Conservation (phyloP, 2,329 filamentous ascomycete species). For the Alternaria ethzedia region DNA sequence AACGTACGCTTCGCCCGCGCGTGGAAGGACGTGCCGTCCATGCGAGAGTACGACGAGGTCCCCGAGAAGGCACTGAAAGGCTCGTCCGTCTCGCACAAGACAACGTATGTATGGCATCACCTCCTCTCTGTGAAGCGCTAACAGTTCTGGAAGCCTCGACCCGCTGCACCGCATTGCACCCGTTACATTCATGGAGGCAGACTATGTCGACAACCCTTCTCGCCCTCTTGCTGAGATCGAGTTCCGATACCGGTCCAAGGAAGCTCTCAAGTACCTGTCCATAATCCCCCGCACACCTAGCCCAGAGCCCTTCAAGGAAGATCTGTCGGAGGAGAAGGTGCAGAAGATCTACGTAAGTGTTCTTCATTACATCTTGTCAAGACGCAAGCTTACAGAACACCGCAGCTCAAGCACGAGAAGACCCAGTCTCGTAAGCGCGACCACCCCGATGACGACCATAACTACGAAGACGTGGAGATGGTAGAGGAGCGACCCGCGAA, state of each 20-base stretch:
- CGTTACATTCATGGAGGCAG: neutral
- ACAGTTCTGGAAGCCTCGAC: neutral
- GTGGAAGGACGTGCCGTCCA: neutral
- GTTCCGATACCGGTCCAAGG: conserved; percentile 25
- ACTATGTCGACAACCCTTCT: neutral
- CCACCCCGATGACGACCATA: neutral
- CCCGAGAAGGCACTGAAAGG: conserved; percentile 14
- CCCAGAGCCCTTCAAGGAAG: conserved; percentile 14
- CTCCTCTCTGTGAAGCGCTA: neutral
- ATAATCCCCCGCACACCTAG: conserved; percentile 31
- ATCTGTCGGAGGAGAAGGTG: neutral
- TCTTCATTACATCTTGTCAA: neutral
- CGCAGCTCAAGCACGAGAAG: neutral
- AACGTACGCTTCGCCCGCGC: neutral
- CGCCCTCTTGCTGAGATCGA: conserved; percentile 18
- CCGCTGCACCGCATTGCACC: neutral
- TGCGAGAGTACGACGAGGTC: neutral
- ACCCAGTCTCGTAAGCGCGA: conserved; percentile 1
- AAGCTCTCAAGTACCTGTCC: conserved; percentile 31
- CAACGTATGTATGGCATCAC: neutral
- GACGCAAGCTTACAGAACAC: neutral
- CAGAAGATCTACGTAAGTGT: neutral
- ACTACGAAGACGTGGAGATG: conserved; percentile 3
- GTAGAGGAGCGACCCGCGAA: conserved; percentile 4
- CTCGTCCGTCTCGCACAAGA: conserved; percentile 6